phyloP scores from a whole-genome alignment of 2,329 filamentous ascomycete genomes.

The Thielaviopsis populi region DNA sequence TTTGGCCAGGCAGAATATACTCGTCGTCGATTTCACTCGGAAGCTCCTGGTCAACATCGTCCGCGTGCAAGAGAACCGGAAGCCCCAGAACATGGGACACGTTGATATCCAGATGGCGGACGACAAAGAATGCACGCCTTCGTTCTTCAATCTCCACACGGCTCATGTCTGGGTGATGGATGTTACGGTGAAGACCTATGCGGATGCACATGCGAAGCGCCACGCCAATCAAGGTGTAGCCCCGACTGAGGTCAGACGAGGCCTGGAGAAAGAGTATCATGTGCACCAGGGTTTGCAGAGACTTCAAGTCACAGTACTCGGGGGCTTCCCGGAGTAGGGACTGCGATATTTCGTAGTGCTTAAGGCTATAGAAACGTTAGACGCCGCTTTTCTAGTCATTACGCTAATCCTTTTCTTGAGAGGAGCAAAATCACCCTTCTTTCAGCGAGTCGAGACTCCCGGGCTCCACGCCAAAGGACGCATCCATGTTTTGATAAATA shows the following conservation, averaged over 20 bases:
- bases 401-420: neutral
- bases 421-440: slow-evolving; percentile 37
- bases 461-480: slow-evolving; percentile 32
- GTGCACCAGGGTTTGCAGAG: slow-evolving; percentile 61
- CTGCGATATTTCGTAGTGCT: slow-evolving; percentile 57
- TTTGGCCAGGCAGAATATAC: slow-evolving; percentile 45
- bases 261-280: slow-evolving; percentile 71
- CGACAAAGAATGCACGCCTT: slow-evolving; percentile 50
- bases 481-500: slow-evolving; percentile 49
- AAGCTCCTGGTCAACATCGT: slow-evolving; percentile 52
- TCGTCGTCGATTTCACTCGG: slow-evolving; percentile 53
- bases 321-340: slow-evolving; percentile 49
- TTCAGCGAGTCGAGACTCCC: slow-evolving; percentile 38
- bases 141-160: slow-evolving; percentile 49
- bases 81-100: slow-evolving; percentile 53
- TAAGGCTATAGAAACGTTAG: slow-evolving; percentile 36
- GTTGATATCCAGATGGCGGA: slow-evolving; percentile 56
- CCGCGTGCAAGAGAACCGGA: slow-evolving; percentile 45
- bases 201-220: slow-evolving; percentile 60
- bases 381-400: neutral
- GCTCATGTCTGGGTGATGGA: slow-evolving; percentile 47
- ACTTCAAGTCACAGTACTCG: slow-evolving; percentile 57
- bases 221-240: slow-evolving; percentile 68
- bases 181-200: slow-evolving; percentile 61
- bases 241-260: slow-evolving; percentile 62